A percentile compares a stretch with the other conserved stretches of the same genome.
Conservation (phyloP, 495 filamentous ascomycete genomes). For the Antarctomyces pellizariae region DNA sequence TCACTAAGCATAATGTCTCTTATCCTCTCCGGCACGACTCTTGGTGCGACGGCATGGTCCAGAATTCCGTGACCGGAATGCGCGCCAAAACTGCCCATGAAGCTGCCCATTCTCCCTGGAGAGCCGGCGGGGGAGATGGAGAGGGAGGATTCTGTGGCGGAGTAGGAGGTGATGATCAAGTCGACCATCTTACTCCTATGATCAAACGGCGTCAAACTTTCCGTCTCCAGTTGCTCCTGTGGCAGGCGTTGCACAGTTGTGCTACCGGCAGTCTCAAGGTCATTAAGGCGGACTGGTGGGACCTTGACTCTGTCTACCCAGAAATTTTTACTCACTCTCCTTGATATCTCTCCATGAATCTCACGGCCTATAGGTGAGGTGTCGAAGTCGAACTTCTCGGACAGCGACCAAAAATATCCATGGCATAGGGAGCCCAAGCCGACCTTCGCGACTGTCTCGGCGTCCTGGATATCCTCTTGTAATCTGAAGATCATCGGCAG, state of each 20-base stretch:
- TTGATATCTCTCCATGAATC: conserved; percentile 51
- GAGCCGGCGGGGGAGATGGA: conserved; percentile 46
- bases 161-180: conserved; percentile 45
- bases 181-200: conserved; percentile 41
- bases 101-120: conserved; percentile 40
- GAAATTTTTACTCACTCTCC: conserved; percentile 40
- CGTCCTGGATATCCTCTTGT: conserved; percentile 56
- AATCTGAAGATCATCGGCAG: conserved; percentile 73
- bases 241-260: conserved; percentile 22
- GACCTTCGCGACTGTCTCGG: conserved; percentile 39
- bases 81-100: too few species aligned
- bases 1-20: conserved; percentile 50
- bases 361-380: conserved; percentile 35
- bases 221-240: conserved; percentile 26
- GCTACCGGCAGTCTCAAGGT: conserved; percentile 14
- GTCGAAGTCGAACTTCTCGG: conserved; percentile 56
- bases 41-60: conserved; percentile 12
- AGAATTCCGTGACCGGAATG: conserved; percentile 40
- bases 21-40: conserved; percentile 23
- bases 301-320: conserved; percentile 47
- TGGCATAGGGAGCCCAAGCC: conserved; percentile 64
- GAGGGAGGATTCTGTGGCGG: conserved; percentile 28
- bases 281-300: conserved; percentile 24
- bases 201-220: conserved; percentile 41
- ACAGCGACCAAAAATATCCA: conserved; percentile 64